Conservation (phyloP, 495 filamentous ascomycete species). For the Clavariopsis aquatica region DNA sequence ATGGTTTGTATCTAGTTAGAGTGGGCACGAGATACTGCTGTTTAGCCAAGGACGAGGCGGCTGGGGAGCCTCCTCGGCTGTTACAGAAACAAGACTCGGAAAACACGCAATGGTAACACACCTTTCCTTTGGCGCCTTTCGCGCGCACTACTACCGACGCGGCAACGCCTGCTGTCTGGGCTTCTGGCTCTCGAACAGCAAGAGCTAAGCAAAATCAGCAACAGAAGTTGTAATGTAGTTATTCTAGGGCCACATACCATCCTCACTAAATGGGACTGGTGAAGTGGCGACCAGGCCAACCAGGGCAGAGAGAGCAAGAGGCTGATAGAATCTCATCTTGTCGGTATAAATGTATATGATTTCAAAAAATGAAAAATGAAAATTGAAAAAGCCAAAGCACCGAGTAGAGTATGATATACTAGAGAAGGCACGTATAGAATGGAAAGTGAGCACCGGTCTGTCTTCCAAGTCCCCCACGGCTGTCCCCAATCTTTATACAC, state of each 20-base stretch:
- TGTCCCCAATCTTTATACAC: not conserved
- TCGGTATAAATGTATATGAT: not conserved
- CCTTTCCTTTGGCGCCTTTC: too few relatives aligned
- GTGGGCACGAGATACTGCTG: too few relatives aligned
- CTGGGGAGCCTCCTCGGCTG: too few relatives aligned
- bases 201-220: not conserved
- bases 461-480: not conserved
- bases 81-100: too few relatives aligned
- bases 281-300: constrained; percentile 9
- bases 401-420: not conserved
- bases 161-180: too few relatives aligned
- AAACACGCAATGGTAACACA: too few relatives aligned
- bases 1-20: too few relatives aligned
- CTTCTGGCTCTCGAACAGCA: not conserved
- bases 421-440: not conserved
- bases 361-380: not conserved
- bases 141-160: too few relatives aligned
- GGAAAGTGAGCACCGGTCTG: not conserved
- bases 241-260: not conserved
- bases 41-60: too few relatives aligned
- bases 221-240: not conserved
- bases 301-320: not conserved
- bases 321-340: constrained; percentile 4
- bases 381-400: not conserved
- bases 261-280: constrained; percentile 4